phyloP scores from a whole-genome alignment of 1,284 basidiomycete genomes.

The Marasmius oreades region DNA sequence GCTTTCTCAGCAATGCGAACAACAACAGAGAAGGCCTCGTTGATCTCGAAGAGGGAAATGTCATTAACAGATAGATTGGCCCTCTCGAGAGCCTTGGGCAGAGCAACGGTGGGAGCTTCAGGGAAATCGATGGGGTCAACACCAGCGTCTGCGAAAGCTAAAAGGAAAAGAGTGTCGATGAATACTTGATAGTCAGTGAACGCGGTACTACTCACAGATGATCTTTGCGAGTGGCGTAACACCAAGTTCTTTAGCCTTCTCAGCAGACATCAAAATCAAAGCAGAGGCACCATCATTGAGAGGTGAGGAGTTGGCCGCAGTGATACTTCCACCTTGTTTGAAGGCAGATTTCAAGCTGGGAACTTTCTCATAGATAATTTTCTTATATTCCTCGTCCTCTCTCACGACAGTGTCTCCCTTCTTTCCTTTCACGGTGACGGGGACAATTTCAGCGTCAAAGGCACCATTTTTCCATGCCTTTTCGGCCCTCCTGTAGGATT shows the following conservation, averaged over 20 bases:
- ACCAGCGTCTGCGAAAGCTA: slow-evolving; percentile 96
- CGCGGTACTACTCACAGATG: slow-evolving; percentile 57
- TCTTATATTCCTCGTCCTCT: slow-evolving; percentile 99
- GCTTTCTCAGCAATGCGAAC: slow-evolving; percentile 90
- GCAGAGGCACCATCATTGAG: slow-evolving; percentile 98
- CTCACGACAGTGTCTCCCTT: slow-evolving; percentile 88
- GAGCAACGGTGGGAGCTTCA: slow-evolving; percentile 87
- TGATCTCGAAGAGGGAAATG: slow-evolving; percentile 93
- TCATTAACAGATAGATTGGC: slow-evolving; percentile 85
- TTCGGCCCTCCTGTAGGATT: slow-evolving; percentile 92
- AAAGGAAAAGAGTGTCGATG: slow-evolving; percentile 18
- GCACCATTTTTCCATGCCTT: slow-evolving; percentile 85
- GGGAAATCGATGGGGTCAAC: slow-evolving; percentile 98
- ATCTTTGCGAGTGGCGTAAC: slow-evolving; percentile 90
- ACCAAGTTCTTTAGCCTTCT: slow-evolving; percentile 86
- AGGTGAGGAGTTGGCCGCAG: slow-evolving; percentile 94
- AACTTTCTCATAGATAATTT: slow-evolving; percentile 91
- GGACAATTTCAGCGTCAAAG: slow-evolving; percentile 88
- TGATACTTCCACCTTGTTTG: slow-evolving; percentile 87
- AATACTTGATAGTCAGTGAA: slow-evolving; percentile 6
- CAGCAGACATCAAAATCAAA: slow-evolving; percentile 88
- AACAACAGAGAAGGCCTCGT: slow-evolving; percentile 98
- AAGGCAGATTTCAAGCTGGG: slow-evolving; percentile 86
- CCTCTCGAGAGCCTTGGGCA: slow-evolving; percentile 86
- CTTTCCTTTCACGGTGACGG: slow-evolving; percentile 92